Evolutionary conservation across 2,329 filamentous ascomycete species (phyloP), one percentile per base, ranked within the genome.

Genomic region (Aspergillus sp.): DNA sequence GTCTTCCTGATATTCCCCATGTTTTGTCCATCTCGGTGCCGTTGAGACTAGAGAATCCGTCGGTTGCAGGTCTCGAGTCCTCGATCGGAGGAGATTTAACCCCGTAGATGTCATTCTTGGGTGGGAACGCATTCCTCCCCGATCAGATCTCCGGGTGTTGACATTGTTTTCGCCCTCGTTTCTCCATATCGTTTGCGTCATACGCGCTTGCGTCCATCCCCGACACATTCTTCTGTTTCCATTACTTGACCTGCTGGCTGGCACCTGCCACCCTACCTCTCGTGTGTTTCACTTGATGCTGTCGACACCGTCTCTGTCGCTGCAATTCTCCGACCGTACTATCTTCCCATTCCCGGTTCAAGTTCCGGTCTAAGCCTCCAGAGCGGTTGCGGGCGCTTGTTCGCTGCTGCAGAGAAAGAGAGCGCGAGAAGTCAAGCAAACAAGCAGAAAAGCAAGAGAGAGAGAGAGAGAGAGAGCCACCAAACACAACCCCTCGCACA

Each of bases 151-250:
- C 18, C 31, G 49, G 36, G 24, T n/a, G 51, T 54, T 50, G 47
- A 49, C 47, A 29, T 53, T 45, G 56, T 39, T 45, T 53, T 60
- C 53, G 31, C 29, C 29, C 42, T 45, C 22, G 31, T 49, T 42
- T 55, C 36, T n/a, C 36, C 54, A 65, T 62, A 62, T 65, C 62
- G 63, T 65, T 65, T 65, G 63, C 63, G 63, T 65, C 63, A 65
- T 65, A 57, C 52, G 52, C 50, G 14, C 14, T 22, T 36, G 50
- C 50, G 22, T 52, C 29, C 20, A 51, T 51, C 49, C 22, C 24
- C 22, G 26, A 31, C 47, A 36, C 47, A 36, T 56, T 56, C 32
- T 52, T 32, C 55, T n/a, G 46, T 22, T 47, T 14, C 45, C 45
- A 47, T 24, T 47, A 24, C 45, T 42, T 54, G 45, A 20, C 9